A percentile compares a stretch with the other conserved stretches of the same genome.
These are phyloP conservation scores for Kodamaea fungicola DNA, from an alignment of 1,139 yeast genomes.

Conservation along the genomic window DNA sequence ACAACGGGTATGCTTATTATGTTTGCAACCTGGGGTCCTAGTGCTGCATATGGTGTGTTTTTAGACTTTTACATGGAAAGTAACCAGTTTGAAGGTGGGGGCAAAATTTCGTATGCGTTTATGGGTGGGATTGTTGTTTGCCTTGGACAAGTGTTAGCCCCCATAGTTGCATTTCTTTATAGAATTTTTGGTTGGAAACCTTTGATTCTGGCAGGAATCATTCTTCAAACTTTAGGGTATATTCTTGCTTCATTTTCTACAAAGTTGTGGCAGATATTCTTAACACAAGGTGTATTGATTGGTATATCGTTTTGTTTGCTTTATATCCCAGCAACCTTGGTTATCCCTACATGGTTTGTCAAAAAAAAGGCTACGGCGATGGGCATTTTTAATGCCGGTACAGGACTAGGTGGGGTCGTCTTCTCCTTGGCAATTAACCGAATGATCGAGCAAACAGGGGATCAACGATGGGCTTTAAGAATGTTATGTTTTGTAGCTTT, in stretches of 20 bases:
- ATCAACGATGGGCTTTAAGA: slow-evolving; percentile 65
- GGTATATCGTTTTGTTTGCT: slow-evolving; percentile 60
- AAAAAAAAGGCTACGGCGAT: slow-evolving; percentile 53
- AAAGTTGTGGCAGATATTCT: slow-evolving; percentile 56
- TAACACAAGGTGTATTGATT: slow-evolving; percentile 65
- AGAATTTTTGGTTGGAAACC: slow-evolving; percentile 31
- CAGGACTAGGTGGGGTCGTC: slow-evolving; percentile 58
- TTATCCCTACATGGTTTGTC: slow-evolving; percentile 63
- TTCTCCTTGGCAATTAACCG: slow-evolving; percentile 49
- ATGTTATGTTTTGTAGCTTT: slow-evolving; percentile 52
- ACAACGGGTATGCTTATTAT: slow-evolving; percentile 45
- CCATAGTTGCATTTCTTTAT: slow-evolving; percentile 39
- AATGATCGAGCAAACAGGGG: slow-evolving; percentile 47
- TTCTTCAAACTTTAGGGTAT: slow-evolving; percentile 53
- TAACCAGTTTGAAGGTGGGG: slow-evolving; percentile 53
- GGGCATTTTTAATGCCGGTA: slow-evolving; percentile 59
- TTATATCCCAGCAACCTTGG: slow-evolving; percentile 55
- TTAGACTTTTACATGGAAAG: slow-evolving; percentile 49
- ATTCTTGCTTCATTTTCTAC: slow-evolving; percentile 64
- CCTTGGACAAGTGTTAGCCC: slow-evolving; percentile 56
- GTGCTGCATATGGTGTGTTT: slow-evolving; percentile 67
- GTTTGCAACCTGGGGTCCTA: slow-evolving; percentile 72
- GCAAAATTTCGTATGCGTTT: slow-evolving; percentile 59
- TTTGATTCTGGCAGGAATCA: slow-evolving; percentile 45
- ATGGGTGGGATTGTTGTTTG: slow-evolving; percentile 66